Evolutionary conservation across 2,329 filamentous ascomycete genomes (phyloP).

Genomic region (Alternaria panax): DNA sequence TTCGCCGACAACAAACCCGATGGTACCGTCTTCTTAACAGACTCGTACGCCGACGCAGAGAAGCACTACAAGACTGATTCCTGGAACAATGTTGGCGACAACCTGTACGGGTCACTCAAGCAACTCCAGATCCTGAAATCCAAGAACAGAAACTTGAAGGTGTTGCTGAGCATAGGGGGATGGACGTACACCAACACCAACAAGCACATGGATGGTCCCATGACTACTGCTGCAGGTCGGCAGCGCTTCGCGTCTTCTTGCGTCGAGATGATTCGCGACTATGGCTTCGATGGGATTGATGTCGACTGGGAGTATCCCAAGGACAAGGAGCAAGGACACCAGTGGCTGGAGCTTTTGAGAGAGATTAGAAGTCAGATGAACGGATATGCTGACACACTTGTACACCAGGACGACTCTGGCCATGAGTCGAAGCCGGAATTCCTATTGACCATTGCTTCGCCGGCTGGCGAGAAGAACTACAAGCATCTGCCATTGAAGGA

Average conservation of each 20-base stretch:
- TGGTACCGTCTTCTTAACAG: conserved; percentile 67
- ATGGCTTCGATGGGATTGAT: conserved; percentile 70
- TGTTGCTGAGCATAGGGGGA: conserved; percentile 82
- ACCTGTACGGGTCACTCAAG: conserved; percentile 79
- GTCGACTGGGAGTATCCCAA: conserved; percentile 60
- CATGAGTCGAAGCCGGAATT: conserved; percentile 49
- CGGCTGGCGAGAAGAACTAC: conserved; percentile 54
- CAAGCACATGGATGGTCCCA: conserved; percentile 76
- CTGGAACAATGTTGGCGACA: conserved; percentile 69
- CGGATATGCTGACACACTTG: conserved; percentile 48
- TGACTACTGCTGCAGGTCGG: conserved; percentile 68
- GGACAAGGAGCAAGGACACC: conserved; percentile 48
- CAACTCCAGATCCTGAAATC: conserved; percentile 80
- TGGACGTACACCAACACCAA: conserved; percentile 71
- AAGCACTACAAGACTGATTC: conserved; percentile 69
- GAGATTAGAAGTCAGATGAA: conserved; percentile 51
- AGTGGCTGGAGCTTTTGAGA: conserved; percentile 52
- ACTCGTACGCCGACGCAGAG: conserved; percentile 53
- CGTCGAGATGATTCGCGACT: conserved; percentile 77
- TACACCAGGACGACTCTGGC: conserved; percentile 18
- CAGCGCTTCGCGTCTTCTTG: conserved; percentile 73
- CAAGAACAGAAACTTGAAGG: conserved; percentile 76
- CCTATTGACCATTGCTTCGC: conserved; percentile 55
- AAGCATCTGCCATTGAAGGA: conserved; percentile 51
- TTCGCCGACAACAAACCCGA: conserved; percentile 87